Evolutionary conservation across 257 asterid species (phyloP).

Genomic region (Thymus mandschuricus): DNA sequence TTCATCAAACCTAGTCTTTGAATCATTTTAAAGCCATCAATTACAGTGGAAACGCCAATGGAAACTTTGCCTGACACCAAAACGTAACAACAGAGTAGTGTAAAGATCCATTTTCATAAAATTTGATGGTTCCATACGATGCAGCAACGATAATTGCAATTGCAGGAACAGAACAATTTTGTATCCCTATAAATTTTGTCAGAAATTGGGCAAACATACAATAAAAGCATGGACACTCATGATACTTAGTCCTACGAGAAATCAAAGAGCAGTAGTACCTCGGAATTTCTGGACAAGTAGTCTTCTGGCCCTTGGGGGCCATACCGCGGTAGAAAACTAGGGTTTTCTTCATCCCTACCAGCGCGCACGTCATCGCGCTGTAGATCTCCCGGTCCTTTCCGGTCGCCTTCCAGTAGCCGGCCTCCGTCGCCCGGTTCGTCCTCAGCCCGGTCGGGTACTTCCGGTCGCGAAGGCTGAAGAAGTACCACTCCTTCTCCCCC

Average conservation of each 20-base stretch:
- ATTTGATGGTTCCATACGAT: slow-evolving; percentile 40
- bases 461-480: slow-evolving; percentile 78
- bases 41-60: slow-evolving; percentile 62
- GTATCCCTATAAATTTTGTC: slow-evolving; percentile 29
- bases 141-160: slow-evolving; percentile 43
- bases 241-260: background rate
- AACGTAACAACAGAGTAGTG: slow-evolving; percentile 42
- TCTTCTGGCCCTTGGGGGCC: slow-evolving; percentile 88
- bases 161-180: slow-evolving; percentile 27
- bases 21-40: slow-evolving; percentile 76
- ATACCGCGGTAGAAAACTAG: slow-evolving; percentile 86
- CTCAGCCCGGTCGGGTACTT: slow-evolving; percentile 90
- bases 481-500: slow-evolving; percentile 98
- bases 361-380: slow-evolving; percentile 60
- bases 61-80: slow-evolving; percentile 66
- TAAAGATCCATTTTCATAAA: slow-evolving; percentile 50
- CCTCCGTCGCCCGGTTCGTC: slow-evolving; percentile 90
- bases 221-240: slow-evolving; percentile 15
- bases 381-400: slow-evolving; percentile 88
- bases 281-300: slow-evolving; percentile 64
- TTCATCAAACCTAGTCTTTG: slow-evolving; percentile 67
- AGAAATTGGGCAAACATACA: slow-evolving; percentile 27
- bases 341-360: slow-evolving; percentile 99
- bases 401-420: slow-evolving; percentile 97
- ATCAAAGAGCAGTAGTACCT: slow-evolving; percentile 38